These are phyloP conservation scores for Pterula multifida DNA, from an alignment of 1,284 basidiomycete species.

Conservation along the genomic window DNA sequence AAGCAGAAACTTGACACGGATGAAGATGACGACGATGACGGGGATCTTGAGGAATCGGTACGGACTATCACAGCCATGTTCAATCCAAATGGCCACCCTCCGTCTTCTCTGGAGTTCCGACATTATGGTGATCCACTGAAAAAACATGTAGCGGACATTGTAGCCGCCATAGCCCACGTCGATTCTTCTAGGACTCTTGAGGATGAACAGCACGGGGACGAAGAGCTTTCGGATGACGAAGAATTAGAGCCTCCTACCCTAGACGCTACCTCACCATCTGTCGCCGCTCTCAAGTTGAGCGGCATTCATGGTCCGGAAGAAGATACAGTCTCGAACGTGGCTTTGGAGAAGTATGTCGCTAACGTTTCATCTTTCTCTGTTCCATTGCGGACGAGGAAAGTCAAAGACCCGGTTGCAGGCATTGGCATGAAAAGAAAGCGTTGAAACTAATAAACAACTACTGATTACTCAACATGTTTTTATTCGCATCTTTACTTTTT, in stretches of 20 bases:
- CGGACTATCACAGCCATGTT: constrained; percentile 59
- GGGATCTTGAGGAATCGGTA: constrained; percentile 53
- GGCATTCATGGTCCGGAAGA: background rate
- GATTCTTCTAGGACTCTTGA: background rate
- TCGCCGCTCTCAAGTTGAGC: background rate
- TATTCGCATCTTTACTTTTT: too few relatives aligned
- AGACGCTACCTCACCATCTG: background rate
- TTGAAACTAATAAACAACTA: constrained; percentile 17
- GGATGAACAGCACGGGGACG: constrained; percentile 31
- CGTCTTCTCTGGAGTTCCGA: constrained; percentile 13
- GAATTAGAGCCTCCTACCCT: background rate
- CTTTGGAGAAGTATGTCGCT: constrained; percentile 22
- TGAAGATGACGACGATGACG: constrained; percentile 31
- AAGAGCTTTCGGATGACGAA: constrained; percentile 49
- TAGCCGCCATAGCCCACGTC: constrained; percentile 56
- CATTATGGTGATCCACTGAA: constrained; percentile 36
- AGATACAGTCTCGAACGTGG: background rate
- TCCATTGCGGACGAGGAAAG: constrained; percentile 48
- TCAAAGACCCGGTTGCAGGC: constrained; percentile 34
- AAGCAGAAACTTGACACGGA: constrained; percentile 40
- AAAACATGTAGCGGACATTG: constrained; percentile 53
- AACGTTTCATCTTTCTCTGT: constrained; percentile 54
- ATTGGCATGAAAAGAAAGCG: constrained; percentile 51
- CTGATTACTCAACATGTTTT: too few relatives aligned
- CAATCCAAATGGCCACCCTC: constrained; percentile 27